A percentile compares a stretch with the other conserved stretches of the same genome.
These are phyloP conservation scores for Penicillium concentricum DNA, from an alignment of 2,329 filamentous ascomycete species.

Conservation along the genomic window DNA sequence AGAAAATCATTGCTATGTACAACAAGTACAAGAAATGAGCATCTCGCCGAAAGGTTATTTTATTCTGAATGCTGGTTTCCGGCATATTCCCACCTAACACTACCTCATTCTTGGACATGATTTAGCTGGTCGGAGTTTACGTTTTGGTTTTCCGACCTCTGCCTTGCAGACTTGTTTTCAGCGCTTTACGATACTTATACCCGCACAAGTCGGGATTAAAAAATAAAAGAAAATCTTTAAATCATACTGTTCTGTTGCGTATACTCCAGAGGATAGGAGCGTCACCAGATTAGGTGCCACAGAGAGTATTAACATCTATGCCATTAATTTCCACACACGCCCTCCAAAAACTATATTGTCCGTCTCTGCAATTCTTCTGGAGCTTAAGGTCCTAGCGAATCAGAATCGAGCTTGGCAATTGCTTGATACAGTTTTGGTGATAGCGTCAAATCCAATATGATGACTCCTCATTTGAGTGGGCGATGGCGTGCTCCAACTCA, in stretches of 20 bases:
- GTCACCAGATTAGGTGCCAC: not conserved
- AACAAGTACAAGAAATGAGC: constrained; percentile 48
- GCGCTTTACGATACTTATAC: constrained; percentile 11
- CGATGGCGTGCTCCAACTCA: constrained; percentile 3
- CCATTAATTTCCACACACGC: not conserved
- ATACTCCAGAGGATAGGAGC: not conserved
- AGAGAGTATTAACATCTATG: not conserved
- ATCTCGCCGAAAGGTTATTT: not conserved
- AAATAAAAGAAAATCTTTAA: constrained; percentile 13
- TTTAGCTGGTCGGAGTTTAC: constrained; percentile 3
- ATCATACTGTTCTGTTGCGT: not conserved
- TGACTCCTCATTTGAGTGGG: not conserved
- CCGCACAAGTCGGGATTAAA: constrained; percentile 4
- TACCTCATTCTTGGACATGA: constrained; percentile 10
- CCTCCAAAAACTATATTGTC: not conserved
- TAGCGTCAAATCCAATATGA: not conserved
- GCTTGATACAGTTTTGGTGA: not conserved
- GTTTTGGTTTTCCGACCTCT: constrained; percentile 1
- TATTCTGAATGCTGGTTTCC: constrained; percentile 4
- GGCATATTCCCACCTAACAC: constrained; percentile 1
- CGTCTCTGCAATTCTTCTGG: not conserved
- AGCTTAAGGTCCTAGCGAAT: not conserved
- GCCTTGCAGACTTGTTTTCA: constrained; percentile 5
- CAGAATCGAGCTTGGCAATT: not conserved
- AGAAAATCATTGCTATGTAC: constrained; percentile 88